These are phyloP conservation scores for Lipomyces kockii DNA, from an alignment of 805 yeast species.

Conservation along the genomic window DNA sequence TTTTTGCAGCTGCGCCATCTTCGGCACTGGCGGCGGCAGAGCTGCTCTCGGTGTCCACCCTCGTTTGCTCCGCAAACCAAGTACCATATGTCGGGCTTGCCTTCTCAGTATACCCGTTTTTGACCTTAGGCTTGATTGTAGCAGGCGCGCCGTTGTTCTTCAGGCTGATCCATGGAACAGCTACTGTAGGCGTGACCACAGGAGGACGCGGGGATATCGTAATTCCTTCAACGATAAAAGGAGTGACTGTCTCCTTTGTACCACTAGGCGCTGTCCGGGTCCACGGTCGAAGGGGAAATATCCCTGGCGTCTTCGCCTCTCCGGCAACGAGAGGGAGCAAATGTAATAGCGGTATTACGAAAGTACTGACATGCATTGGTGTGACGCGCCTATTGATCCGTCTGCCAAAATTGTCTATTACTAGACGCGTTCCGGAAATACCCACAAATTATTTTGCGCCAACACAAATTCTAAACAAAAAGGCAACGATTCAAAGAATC, in stretches of 20 bases:
- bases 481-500: neutral
- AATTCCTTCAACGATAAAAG: constrained; percentile 66
- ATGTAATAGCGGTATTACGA: constrained; percentile 6
- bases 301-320: constrained; percentile 35
- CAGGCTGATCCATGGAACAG: constrained; percentile 81
- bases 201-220: constrained; percentile 61
- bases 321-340: constrained; percentile 25
- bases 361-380: constrained; percentile 7
- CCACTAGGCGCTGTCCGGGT: constrained; percentile 37
- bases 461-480: neutral
- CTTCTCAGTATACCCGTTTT: constrained; percentile 67
- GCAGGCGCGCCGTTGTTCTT: constrained; percentile 79
- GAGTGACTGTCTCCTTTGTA: constrained; percentile 61
- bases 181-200: constrained; percentile 52
- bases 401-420: too few relatives aligned
- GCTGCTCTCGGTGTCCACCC: neutral
- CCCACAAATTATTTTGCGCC: neutral
- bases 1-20: constrained; percentile 4
- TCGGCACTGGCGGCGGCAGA: constrained; percentile 3
- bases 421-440: too few relatives aligned
- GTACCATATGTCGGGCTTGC: constrained; percentile 75
- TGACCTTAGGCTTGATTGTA: constrained; percentile 72
- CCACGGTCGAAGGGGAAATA: constrained; percentile 33
- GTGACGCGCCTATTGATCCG: neutral
- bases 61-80: constrained; percentile 60